Evolutionary conservation across 257 asterid species (phyloP).

Genomic region (Solanum commersonii): DNA sequence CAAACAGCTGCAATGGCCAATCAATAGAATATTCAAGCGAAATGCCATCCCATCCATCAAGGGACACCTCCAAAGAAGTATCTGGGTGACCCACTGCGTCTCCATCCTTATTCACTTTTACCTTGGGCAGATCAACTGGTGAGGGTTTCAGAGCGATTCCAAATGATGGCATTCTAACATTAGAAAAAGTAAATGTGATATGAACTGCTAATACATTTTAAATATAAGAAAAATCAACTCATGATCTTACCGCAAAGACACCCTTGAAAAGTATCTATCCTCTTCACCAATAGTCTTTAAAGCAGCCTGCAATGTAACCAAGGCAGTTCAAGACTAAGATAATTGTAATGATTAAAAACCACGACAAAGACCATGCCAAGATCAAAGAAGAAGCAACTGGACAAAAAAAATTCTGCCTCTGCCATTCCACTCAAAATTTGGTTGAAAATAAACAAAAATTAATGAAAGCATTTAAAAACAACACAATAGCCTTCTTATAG

Average conservation of each 20-base stretch:
- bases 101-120: constrained; percentile 53
- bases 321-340: background rate
- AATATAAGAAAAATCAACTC: constrained; percentile 1
- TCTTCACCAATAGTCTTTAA: constrained; percentile 91
- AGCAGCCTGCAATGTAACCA: constrained; percentile 63
- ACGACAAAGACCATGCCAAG: background rate
- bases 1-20: constrained; percentile 96
- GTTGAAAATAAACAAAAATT: background rate
- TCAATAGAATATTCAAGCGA: constrained; percentile 86
- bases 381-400: background rate
- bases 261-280: constrained; percentile 81
- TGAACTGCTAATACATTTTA: background rate
- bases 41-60: constrained; percentile 97
- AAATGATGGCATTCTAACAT: constrained; percentile 56
- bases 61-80: constrained; percentile 49
- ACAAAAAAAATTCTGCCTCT: background rate
- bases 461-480: background rate
- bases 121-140: constrained; percentile 56
- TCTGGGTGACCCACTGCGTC: constrained; percentile 49
- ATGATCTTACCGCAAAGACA: constrained; percentile 59
- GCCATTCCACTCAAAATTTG: background rate
- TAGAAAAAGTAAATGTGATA: constrained; percentile 12
- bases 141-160: constrained; percentile 65
- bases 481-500: background rate
- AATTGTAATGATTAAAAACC: background rate